Conservation (phyloP, 2,329 filamentous ascomycete genomes). For the Emergomyces orientalis region DNA sequence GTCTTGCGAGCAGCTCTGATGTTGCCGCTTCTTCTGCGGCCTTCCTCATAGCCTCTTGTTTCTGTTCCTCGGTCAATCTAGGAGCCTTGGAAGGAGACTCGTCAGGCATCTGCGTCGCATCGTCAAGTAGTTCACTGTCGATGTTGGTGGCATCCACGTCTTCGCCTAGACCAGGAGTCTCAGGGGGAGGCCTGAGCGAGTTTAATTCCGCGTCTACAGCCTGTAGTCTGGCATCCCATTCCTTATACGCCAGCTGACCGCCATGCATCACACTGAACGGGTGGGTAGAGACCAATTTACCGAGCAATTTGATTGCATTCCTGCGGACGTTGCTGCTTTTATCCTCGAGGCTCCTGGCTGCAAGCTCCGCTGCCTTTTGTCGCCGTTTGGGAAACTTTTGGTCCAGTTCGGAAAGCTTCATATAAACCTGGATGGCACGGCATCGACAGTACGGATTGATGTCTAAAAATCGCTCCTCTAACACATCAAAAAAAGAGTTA, state of each 20-base stretch:
- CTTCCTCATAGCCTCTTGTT: conserved; percentile 62
- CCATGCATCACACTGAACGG: conserved; percentile 89
- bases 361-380: conserved; percentile 77
- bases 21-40: conserved; percentile 80
- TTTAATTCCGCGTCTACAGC: conserved; percentile 75
- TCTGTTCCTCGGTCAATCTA: conserved; percentile 70
- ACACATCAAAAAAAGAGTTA: conserved; percentile 91
- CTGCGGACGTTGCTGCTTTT: conserved; percentile 95
- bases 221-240: conserved; percentile 76
- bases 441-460: conserved; percentile 94
- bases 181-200: conserved; percentile 67
- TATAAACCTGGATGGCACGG: conserved; percentile 84
- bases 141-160: conserved; percentile 56
- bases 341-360: conserved; percentile 82
- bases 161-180: conserved; percentile 62
- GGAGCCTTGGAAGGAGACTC: conserved; percentile 56
- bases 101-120: conserved; percentile 68
- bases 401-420: conserved; percentile 85
- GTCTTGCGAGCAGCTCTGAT: conserved; percentile 75
- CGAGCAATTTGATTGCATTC: conserved; percentile 88
- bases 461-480: conserved; percentile 92
- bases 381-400: conserved; percentile 90
- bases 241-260: conserved; percentile 70
- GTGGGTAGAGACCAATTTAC: conserved; percentile 82
- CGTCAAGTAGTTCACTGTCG: conserved; percentile 71